A percentile compares a stretch with the other conserved stretches of the same genome.
Conservation (phyloP, 352 stramenopile genomes). For the Thalassiosira hispida region DNA sequence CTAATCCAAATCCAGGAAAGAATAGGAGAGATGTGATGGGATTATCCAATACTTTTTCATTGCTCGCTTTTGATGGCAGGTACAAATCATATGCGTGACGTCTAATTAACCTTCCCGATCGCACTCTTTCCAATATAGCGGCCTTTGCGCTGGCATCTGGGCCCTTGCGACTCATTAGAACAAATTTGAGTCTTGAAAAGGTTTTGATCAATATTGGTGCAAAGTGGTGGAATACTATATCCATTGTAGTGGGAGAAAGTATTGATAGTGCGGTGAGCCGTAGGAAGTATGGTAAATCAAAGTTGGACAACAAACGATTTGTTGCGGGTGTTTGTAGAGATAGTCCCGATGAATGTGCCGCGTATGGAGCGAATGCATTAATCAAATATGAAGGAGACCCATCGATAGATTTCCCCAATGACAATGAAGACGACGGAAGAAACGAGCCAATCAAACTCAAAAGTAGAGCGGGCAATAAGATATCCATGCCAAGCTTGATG, state of each 20-base stretch:
- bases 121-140: conserved; percentile 31
- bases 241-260: conserved; percentile 41
- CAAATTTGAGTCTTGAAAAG: conserved; percentile 12
- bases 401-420: background rate
- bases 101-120: conserved; percentile 22
- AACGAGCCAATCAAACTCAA: conserved; percentile 36
- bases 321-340: background rate
- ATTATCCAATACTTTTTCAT: conserved; percentile 3
- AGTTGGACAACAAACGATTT: conserved; percentile 14
- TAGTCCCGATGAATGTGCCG: conserved; percentile 16
- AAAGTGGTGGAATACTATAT: conserved; percentile 40
- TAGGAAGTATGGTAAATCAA: conserved; percentile 20
- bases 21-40: conserved; percentile 39
- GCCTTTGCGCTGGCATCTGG: conserved; percentile 15
- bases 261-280: conserved; percentile 23
- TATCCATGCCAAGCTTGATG: conserved; percentile 20
- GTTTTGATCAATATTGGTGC: conserved; percentile 16
- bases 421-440: conserved; percentile 3
- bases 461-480: conserved; percentile 26
- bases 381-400: conserved; percentile 8
- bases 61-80: conserved; percentile 19
- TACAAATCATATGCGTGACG: conserved; percentile 48
- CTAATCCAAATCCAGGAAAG: conserved; percentile 44
- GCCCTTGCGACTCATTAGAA: conserved; percentile 20
- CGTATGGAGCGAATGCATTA: conserved; percentile 33